Conservation (phyloP, 2,329 filamentous ascomycete genomes). For the Periconia sp. region DNA sequence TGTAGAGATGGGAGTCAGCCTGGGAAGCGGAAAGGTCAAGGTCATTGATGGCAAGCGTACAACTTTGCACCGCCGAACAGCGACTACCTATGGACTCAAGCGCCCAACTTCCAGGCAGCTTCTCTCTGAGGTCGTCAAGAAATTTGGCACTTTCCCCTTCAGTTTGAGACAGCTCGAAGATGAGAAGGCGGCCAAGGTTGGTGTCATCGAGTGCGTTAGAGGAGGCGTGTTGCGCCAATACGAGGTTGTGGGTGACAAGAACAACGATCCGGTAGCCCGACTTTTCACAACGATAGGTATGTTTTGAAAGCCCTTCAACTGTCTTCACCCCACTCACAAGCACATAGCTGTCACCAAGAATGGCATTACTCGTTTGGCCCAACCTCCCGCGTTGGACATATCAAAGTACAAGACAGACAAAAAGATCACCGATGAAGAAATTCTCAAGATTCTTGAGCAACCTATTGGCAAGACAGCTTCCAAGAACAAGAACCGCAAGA, state of each 20-base stretch:
- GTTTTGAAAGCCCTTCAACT: conserved; percentile 42
- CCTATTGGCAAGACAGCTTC: conserved; percentile 68
- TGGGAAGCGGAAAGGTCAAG: conserved; percentile 95
- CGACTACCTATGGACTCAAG: conserved; percentile 90
- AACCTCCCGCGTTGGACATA: conserved; percentile 73
- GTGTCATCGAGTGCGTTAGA: conserved; percentile 94
- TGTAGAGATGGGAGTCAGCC: conserved; percentile 90
- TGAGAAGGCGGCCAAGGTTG: conserved; percentile 92
- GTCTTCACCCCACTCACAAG: conserved; percentile 12
- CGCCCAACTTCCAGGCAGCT: conserved; percentile 90
- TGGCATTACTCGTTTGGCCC: conserved; percentile 82
- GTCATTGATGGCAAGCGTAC: conserved; percentile 75
- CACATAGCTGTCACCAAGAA: conserved; percentile 90
- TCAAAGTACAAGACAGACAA: conserved; percentile 90
- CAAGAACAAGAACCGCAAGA: conserved; percentile 81
- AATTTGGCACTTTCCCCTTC: conserved; percentile 97
- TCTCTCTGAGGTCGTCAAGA: conserved; percentile 92
- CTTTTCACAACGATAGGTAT: conserved; percentile 90
- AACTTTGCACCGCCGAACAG: conserved; percentile 90
- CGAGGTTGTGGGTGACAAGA: conserved; percentile 93
- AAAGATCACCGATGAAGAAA: conserved; percentile 95
- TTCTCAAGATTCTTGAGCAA: conserved; percentile 91
- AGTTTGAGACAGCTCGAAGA: conserved; percentile 95
- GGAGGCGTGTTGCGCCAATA: conserved; percentile 92
- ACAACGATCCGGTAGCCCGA: conserved; percentile 79